Conservation (phyloP, 495 filamentous ascomycete genomes). For the Platismatia glauca region DNA sequence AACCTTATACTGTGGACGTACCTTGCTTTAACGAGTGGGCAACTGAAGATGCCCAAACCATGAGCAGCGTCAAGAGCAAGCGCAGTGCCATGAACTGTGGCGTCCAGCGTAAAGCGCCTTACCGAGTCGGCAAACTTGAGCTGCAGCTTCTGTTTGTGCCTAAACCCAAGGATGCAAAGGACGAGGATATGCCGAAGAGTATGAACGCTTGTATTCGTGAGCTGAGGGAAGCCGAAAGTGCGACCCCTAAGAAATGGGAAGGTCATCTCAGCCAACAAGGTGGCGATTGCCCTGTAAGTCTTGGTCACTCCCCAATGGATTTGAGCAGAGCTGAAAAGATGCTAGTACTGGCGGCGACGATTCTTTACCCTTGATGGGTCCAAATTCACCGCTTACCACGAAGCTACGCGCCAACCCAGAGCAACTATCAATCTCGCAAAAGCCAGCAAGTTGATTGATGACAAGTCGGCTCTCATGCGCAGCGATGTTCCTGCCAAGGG, state of each 20-base stretch:
- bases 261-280: slow-evolving; percentile 92
- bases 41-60: slow-evolving; percentile 61
- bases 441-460: slow-evolving; percentile 88
- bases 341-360: slow-evolving; percentile 88
- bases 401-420: slow-evolving; percentile 86
- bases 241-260: slow-evolving; percentile 65
- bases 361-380: slow-evolving; percentile 91
- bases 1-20: slow-evolving; percentile 76
- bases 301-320: neutral
- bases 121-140: slow-evolving; percentile 88
- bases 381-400: slow-evolving; percentile 92
- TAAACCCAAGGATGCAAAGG: slow-evolving; percentile 75
- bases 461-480: slow-evolving; percentile 71
- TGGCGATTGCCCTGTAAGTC: slow-evolving; percentile 91
- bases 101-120: slow-evolving; percentile 65
- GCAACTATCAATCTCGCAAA: slow-evolving; percentile 95
- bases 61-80: slow-evolving; percentile 79
- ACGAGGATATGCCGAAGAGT: slow-evolving; percentile 97
- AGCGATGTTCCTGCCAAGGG: slow-evolving; percentile 65
- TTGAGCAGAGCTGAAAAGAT: slow-evolving; percentile 1
- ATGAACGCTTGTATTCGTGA: slow-evolving; percentile 92
- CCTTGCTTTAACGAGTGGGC: slow-evolving; percentile 99
- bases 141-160: slow-evolving; percentile 91
- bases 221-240: slow-evolving; percentile 75
- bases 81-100: slow-evolving; percentile 53